Percentiles rank a stretch among this genome's conserved stretches.
These are phyloP conservation scores for Acer campestre DNA, from an alignment of 345 rosid species.

Conservation along the genomic window DNA sequence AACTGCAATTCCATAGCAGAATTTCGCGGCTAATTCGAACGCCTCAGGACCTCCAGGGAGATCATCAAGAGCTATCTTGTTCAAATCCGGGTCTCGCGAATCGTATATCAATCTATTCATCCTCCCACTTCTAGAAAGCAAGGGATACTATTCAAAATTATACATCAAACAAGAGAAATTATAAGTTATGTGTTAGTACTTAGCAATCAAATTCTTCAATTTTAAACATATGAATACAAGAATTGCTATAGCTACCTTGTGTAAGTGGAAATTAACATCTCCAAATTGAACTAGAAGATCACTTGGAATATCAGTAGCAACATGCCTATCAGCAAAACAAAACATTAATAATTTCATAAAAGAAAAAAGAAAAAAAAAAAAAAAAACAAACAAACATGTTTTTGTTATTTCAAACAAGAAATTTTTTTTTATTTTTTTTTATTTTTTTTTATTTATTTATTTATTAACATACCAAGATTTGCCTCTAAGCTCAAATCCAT, in stretches of 20 bases:
- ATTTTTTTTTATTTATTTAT: no score
- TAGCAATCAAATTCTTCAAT: neutral
- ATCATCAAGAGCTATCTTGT: conserved; percentile 64
- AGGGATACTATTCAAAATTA: conserved; percentile 63
- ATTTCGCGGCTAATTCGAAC: conserved; percentile 88
- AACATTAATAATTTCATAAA: neutral
- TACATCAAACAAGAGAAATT: conserved; percentile 14
- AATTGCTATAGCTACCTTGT: conserved; percentile 61
- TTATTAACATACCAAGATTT: conserved; percentile 87
- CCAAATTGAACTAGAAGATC: conserved; percentile 79
- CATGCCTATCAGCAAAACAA: conserved; percentile 56
- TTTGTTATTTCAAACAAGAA: no score
- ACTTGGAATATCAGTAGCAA: conserved; percentile 90
- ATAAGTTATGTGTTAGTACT: conserved; percentile 8
- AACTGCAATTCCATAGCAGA: conserved; percentile 92
- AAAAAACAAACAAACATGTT: no score
- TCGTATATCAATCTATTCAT: conserved; percentile 86
- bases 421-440: neutral
- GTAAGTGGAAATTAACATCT: conserved; percentile 77
- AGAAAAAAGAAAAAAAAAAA: neutral
- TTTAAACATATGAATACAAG: conserved; percentile 4
- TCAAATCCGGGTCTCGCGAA: conserved; percentile 60
- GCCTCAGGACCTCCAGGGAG: conserved; percentile 91
- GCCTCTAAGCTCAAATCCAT: conserved; percentile 84
- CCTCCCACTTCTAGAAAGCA: conserved; percentile 92